phyloP scores from a whole-genome alignment of 176 grass and related monocot species.

The Aegilops bicornis region DNA sequence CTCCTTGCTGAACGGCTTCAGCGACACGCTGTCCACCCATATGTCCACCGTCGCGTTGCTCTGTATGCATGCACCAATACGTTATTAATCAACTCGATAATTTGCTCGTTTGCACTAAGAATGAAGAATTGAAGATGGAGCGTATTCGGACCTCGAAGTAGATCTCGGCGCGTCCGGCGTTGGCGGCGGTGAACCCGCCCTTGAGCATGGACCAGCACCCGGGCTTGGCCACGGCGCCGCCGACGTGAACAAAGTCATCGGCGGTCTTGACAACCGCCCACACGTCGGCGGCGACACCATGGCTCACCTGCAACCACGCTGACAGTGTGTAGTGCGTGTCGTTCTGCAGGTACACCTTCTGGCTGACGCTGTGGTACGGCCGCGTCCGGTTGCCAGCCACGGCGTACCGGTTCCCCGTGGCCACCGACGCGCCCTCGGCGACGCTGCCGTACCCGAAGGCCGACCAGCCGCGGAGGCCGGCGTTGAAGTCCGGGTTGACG shows the following conservation, averaged over 20 bases:
- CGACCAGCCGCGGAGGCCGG: constrained; percentile 43
- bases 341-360: constrained; percentile 55
- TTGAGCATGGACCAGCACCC: constrained; percentile 97
- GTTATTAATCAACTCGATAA: not conserved
- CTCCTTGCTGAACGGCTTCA: constrained; percentile 65
- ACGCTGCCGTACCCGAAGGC: constrained; percentile 35
- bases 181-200: constrained; percentile 67
- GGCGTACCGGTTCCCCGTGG: constrained; percentile 46
- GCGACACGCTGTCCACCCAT: constrained; percentile 76
- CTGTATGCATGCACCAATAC: constrained; percentile 3
- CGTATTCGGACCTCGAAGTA: constrained; percentile 61
- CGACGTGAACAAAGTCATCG: constrained; percentile 46
- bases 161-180: constrained; percentile 58
- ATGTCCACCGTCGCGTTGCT: constrained; percentile 61
- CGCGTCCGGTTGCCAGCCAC: constrained; percentile 25
- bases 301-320: constrained; percentile 73
- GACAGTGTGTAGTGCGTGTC: constrained; percentile 61
- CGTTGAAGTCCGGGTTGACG: constrained; percentile 55
- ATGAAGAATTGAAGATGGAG: too few relatives aligned
- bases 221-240: constrained; percentile 43
- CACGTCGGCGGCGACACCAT: constrained; percentile 45
- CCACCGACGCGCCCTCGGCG: constrained; percentile 16
- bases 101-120: not conserved
- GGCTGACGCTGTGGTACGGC: constrained; percentile 58
- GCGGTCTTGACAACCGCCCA: constrained; percentile 57